Base-by-base conservation (phyloP, 441 rosid genomes). In the Syzygium syzygioides region DNA sequence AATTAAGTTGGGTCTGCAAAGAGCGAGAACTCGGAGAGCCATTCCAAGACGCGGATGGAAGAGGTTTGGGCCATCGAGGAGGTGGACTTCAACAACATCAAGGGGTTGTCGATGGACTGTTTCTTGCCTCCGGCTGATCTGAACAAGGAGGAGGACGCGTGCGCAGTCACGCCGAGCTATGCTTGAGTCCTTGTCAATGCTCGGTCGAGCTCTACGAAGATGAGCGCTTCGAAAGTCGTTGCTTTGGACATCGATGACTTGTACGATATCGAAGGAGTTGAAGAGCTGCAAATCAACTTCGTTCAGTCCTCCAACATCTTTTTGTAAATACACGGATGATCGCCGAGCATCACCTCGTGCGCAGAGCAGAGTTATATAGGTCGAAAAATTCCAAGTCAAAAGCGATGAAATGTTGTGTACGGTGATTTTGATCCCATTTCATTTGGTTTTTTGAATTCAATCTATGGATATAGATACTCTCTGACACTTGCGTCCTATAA, bases 51-150 rank as follows among this genome's bases (percentile, higher is more conserved):
- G 1, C 92, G 95, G 85, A 96, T 97, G 98, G 99, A 97, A 89
- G 99, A 97, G 91, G 85, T 88, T 17, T 97, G 99, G 99, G 88
- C 91, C 19, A 97, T 97, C 28, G 99, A 97, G 88, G 99, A 97
- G 89, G 94, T 96, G 85, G 99, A 96, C 88, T 97, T 97, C 41
- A 37, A 37, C 87, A 97, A 97, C 90, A 93, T 97, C 3, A 93
- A 94, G 30, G 99, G 99, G 37, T 87, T 97, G 92, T 94, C 97
- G 3, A 95, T 91, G 93, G 99, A 97, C 66, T 96, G 98, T 88
- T 97, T 97, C 92, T 91, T 97, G 87, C 97, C 98, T 6, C 99
- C 99, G 20, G 92, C 95, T 71, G 99, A 97, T 86, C 87, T 96
- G 86, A 97, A 94, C 92, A 95, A 94, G 53, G 97, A 93, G 57